Conservation (phyloP, 2,329 filamentous ascomycete species). For the Metarhizium rileyi region DNA sequence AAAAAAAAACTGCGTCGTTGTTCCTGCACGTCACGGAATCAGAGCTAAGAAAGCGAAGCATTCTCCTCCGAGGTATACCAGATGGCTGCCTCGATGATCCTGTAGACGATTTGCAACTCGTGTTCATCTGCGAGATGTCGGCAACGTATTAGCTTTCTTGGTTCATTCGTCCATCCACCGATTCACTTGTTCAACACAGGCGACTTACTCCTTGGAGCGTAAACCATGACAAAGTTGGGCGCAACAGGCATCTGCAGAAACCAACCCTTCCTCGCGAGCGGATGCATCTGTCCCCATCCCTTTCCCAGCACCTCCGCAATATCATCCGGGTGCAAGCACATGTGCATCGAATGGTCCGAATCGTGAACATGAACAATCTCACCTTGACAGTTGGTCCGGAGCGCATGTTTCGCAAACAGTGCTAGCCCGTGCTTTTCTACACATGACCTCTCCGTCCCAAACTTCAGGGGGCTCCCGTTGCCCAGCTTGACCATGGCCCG, state of each 20-base stretch:
- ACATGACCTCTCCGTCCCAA: constrained; percentile 59
- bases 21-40: background rate
- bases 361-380: constrained; percentile 76
- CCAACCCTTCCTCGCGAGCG: constrained; percentile 56
- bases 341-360: constrained; percentile 66
- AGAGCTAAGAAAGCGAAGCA: constrained; percentile 22
- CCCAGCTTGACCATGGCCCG: constrained; percentile 43
- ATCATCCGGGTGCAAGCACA: constrained; percentile 72
- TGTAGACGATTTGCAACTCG: constrained; percentile 57
- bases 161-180: too few relatives aligned
- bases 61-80: constrained; percentile 51
- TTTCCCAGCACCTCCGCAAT: constrained; percentile 60
- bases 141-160: background rate
- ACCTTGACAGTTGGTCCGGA: constrained; percentile 64
- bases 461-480: constrained; percentile 30
- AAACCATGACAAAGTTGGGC: constrained; percentile 69
- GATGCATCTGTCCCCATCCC: constrained; percentile 70
- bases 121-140: constrained; percentile 36
- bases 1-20: too few relatives aligned
- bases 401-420: constrained; percentile 57
- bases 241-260: constrained; percentile 57
- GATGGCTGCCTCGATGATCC: constrained; percentile 63
- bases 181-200: background rate
- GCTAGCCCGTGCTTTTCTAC: constrained; percentile 76
- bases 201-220: constrained; percentile 55